Base-by-base conservation (phyloP, 1,284 basidiomycete genomes). In the Microstroma glucosiphilum region DNA sequence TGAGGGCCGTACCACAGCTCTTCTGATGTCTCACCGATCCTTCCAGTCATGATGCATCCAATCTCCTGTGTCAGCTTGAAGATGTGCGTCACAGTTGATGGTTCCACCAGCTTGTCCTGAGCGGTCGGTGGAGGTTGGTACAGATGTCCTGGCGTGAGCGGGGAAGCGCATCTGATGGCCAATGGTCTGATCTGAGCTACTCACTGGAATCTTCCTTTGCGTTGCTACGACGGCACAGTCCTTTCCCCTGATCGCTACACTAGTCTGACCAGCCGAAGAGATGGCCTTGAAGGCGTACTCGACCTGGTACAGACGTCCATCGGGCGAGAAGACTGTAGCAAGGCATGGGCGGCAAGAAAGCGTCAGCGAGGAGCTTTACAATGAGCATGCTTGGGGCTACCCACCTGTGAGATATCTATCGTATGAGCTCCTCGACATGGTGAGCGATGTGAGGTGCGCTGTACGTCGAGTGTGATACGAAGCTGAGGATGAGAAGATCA, bases 211-310 rank as follows among this genome's bases (percentile, higher is more conserved):
- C 84, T 98, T 98, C 83, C 92, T 92, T 83, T 99, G 96, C 11
- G 93, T 96, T 75, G 96, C 92, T 48, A 97, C 89, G 2, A 98
- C 92, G 7, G 88, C 85, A 1, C 91, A 93, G 78, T 98, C 93
- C 81, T 91, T 91, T 23, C 96, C 96, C 70, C 94, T 83, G 60
- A 98, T 88, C 15, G 93, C 86, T 59, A 99, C 86, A 6, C 93
- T 87, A 2, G 96, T 98, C 75, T 97, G 91, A 0, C 92, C 94
- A 2, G 92, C 93, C 59, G 91, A 90, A 66, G 91, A 91, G 81
- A 98, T 97, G 56, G 96, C 96, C 82, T 98, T 99, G 88, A 98
- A 98, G 21, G 96, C 96, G 85, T 98, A 98, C 62, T 78, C 77
- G 37, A 79, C 77, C 61, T 79, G 77, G 61, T 78, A 79, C 19